Percentiles rank a stretch among this genome's conserved stretches.
Conservation (phyloP, 352 stramenopile species). For the Thraustochytrium sp. region DNA sequence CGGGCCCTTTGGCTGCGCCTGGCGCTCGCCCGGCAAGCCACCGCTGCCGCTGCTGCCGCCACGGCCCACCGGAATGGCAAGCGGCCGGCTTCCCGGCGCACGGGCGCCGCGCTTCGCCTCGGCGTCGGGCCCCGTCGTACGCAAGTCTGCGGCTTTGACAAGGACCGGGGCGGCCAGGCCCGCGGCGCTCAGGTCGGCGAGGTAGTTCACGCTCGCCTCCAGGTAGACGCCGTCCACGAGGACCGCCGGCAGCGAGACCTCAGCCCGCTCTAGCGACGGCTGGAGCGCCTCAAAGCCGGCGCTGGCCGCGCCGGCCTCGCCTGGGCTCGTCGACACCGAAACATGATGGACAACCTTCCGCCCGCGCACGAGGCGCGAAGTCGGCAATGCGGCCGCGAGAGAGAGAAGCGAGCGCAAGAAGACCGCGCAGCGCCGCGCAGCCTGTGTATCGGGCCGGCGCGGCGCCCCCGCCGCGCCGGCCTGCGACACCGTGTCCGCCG, state of each 20-base stretch:
- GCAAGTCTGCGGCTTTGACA: neutral
- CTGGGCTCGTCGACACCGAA: neutral
- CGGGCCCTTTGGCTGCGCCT: no score
- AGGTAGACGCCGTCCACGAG: neutral
- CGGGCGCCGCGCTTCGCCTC: no score
- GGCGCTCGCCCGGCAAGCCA: no score
- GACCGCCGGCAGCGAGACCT: neutral
- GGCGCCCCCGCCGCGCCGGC: neutral
- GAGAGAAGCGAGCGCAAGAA: constrained; percentile 9
- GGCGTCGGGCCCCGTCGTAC: no score
- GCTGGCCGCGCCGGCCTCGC: neutral
- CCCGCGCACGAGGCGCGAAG: neutral
- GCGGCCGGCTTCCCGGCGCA: no score
- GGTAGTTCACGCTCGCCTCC: neutral
- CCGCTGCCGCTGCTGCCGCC: no score
- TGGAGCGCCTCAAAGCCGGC: neutral
- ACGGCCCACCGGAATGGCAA: no score
- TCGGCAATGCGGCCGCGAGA: neutral
- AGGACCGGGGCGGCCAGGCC: neutral
- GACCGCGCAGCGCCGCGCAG: neutral
- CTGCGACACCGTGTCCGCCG: neutral
- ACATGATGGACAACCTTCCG: neutral
- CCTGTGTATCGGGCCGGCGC: neutral
- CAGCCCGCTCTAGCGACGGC: neutral
- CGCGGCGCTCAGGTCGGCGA: neutral